A percentile compares a stretch with the other conserved stretches of the same genome.
Conservation (phyloP, 2,329 filamentous ascomycete species). For the Cercospora sesami region DNA sequence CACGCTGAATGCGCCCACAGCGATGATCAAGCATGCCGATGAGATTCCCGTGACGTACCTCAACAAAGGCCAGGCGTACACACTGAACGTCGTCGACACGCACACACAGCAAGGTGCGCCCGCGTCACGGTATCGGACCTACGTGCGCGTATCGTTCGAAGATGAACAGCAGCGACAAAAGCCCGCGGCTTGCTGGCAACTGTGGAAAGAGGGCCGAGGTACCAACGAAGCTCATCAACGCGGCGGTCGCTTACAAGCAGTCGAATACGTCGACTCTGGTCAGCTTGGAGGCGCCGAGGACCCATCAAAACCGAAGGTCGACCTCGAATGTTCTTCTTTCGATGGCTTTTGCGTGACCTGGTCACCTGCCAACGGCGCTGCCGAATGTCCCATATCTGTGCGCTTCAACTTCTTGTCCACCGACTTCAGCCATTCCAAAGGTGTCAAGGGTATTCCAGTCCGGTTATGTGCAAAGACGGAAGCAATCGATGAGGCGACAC, state of each 20-base stretch:
- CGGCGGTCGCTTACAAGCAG: slow-evolving; percentile 87
- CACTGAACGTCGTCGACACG: slow-evolving; percentile 79
- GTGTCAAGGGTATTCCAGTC: slow-evolving; percentile 95
- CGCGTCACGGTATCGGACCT: slow-evolving; percentile 78
- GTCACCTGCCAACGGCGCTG: slow-evolving; percentile 65
- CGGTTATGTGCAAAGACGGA: slow-evolving; percentile 89
- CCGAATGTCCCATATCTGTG: slow-evolving; percentile 83
- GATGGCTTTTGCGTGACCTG: slow-evolving; percentile 92
- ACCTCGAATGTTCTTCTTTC: slow-evolving; percentile 68
- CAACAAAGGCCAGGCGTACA: slow-evolving; percentile 96
- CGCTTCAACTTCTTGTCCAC: slow-evolving; percentile 98
- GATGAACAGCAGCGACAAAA: slow-evolving; percentile 89
- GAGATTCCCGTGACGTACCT: slow-evolving; percentile 97
- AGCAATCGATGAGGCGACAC: slow-evolving; percentile 49
- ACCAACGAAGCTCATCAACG: slow-evolving; percentile 92
- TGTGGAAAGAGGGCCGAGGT: slow-evolving; percentile 96
- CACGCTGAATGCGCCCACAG: slow-evolving; percentile 88
- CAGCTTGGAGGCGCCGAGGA: slow-evolving; percentile 56
- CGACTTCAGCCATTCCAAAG: slow-evolving; percentile 98
- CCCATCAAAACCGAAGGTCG: slow-evolving; percentile 48
- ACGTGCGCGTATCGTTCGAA: slow-evolving; percentile 93
- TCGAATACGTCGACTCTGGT: slow-evolving; percentile 79
- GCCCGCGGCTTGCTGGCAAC: slow-evolving; percentile 79
- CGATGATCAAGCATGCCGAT: slow-evolving; percentile 86
- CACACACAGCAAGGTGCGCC: slow-evolving; percentile 58